Conservation (phyloP, 148 eudicot species). For the Camellia lanceoleosa region DNA sequence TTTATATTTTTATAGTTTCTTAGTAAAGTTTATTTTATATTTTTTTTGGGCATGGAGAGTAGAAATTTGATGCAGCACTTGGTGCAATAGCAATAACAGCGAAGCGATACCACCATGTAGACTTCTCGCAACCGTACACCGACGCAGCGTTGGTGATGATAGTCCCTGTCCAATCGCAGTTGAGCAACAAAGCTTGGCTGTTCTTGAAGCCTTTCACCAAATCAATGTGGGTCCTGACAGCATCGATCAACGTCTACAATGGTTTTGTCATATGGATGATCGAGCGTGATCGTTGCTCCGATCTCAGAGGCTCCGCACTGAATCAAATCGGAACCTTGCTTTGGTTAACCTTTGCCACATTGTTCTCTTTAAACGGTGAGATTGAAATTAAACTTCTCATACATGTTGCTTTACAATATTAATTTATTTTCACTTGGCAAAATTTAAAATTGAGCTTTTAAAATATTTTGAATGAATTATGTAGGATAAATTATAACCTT, state of each 20-base stretch:
- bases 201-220: slow-evolving; percentile 30
- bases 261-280: slow-evolving; percentile 31
- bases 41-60: neutral
- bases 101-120: slow-evolving; percentile 15
- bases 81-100: slow-evolving; percentile 22
- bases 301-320: slow-evolving; percentile 20
- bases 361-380: slow-evolving; percentile 24
- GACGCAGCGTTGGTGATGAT: slow-evolving; percentile 25
- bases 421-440: too few species aligned
- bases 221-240: slow-evolving; percentile 22
- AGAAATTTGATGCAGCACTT: slow-evolving; percentile 24
- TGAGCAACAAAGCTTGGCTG: slow-evolving; percentile 20
- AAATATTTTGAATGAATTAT: too few species aligned
- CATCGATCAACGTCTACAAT: slow-evolving; percentile 18
- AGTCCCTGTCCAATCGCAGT: slow-evolving; percentile 17
- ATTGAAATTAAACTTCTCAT: too few species aligned
- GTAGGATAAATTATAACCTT: too few species aligned
- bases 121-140: slow-evolving; percentile 25
- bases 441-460: too few species aligned
- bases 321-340: slow-evolving; percentile 24
- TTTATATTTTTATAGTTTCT: too few species aligned
- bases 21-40: too few species aligned
- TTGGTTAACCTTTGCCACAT: neutral
- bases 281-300: slow-evolving; percentile 18
- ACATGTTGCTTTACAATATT: too few species aligned